Conservation (phyloP, 2,329 filamentous ascomycete genomes). For the Westerdykella sp. region DNA sequence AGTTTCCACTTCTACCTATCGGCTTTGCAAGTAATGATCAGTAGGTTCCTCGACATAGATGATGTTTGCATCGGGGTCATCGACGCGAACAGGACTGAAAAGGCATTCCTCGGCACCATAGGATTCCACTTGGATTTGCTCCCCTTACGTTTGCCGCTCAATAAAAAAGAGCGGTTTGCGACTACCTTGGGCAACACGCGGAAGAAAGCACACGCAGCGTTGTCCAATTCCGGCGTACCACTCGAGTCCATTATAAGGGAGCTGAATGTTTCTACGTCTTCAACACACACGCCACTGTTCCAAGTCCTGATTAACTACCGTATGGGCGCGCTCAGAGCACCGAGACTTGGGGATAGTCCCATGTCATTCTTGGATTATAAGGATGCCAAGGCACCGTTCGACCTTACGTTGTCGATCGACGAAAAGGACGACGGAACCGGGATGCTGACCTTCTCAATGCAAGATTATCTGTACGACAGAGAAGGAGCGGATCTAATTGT, state of each 20-base stretch:
- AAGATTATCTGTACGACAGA: conserved; percentile 27
- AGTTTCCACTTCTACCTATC: conserved; percentile 35
- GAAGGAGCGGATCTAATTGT: conserved; percentile 18
- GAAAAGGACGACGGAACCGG: too few species aligned
- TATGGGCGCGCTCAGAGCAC: conserved; percentile 13
- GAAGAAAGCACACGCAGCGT: too few species aligned
- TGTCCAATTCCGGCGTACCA: conserved; percentile 21
- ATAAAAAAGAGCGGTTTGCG: too few species aligned
- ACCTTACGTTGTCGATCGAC: too few species aligned
- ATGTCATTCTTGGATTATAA: too few species aligned
- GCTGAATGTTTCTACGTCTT: conserved; percentile 38
- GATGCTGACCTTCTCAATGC: conserved; percentile 5
- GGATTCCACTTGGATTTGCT: too few species aligned
- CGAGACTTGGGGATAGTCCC: too few species aligned
- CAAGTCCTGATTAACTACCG: conserved; percentile 48
- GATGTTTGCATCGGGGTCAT: conserved; percentile 42
- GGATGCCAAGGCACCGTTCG: too few species aligned
- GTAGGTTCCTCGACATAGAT: conserved; percentile 26
- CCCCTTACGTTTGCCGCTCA: too few species aligned
- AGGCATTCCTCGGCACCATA: too few species aligned
- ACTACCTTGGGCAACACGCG: too few species aligned
- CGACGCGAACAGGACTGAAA: too few species aligned
- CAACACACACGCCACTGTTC: conserved; percentile 43
- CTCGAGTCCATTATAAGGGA: conserved; percentile 46
- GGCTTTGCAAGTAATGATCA: conserved; percentile 25